A percentile compares a stretch with the other conserved stretches of the same genome.
Evolutionary conservation across 1,284 basidiomycete genomes (phyloP).

Genomic region (Ceratobasidium sp.): DNA sequence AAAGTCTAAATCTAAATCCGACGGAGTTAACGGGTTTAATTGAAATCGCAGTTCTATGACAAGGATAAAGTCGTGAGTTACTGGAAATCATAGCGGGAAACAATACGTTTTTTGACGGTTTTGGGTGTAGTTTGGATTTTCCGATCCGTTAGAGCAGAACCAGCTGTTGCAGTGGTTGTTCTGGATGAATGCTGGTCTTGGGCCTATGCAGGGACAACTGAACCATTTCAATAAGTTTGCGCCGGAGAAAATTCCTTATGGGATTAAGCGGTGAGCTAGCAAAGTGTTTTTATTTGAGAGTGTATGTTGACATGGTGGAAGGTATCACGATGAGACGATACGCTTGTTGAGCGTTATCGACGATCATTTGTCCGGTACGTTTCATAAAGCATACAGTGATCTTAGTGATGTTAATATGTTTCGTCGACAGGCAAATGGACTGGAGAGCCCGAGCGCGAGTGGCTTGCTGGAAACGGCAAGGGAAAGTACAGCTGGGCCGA

Average conservation of each 20-base stretch:
- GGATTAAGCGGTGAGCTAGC: constrained; percentile 33
- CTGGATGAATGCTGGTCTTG: constrained; percentile 43
- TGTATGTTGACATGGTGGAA: background rate
- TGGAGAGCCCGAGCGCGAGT: constrained; percentile 36
- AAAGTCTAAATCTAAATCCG: background rate
- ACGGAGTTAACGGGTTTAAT: background rate
- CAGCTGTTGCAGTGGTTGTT: constrained; percentile 44
- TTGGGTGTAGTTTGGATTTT: constrained; percentile 30
- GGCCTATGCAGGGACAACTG: constrained; percentile 42
- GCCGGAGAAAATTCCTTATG: constrained; percentile 39
- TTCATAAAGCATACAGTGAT: too few species aligned
- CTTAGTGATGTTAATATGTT: background rate
- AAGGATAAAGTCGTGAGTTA: constrained; percentile 24
- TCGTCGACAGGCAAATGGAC: constrained; percentile 27
- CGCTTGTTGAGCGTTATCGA: constrained; percentile 41
- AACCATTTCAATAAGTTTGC: constrained; percentile 45
- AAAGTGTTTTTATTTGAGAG: background rate
- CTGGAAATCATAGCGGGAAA: too few species aligned
- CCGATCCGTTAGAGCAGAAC: constrained; percentile 40
- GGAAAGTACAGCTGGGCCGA: constrained; percentile 44
- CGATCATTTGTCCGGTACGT: constrained; percentile 41
- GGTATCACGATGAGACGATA: constrained; percentile 40
- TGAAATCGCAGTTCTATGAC: constrained; percentile 34
- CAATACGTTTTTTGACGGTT: background rate
- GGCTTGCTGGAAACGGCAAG: constrained; percentile 41